phyloP scores from a whole-genome alignment of 1,284 basidiomycete genomes.

The Entoloma clypeatum region DNA sequence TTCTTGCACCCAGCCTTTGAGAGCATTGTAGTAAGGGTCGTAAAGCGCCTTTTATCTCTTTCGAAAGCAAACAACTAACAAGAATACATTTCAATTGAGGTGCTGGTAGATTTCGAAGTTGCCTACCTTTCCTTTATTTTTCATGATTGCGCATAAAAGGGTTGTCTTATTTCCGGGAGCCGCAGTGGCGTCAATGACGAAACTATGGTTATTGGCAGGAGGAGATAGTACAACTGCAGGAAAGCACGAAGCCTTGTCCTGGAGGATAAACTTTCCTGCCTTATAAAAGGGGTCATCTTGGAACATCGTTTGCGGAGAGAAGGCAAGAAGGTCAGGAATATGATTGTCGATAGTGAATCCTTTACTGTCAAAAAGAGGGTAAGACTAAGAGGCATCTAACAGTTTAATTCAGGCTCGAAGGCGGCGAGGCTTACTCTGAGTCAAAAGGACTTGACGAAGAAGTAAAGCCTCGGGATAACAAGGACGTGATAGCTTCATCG shows the following conservation, averaged over 20 bases:
- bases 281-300: conserved; percentile 62
- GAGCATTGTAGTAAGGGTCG: conserved; percentile 82
- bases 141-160: conserved; percentile 86
- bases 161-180: conserved; percentile 99
- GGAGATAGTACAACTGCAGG: conserved; percentile 81
- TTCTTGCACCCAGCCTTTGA: conserved; percentile 77
- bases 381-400: conserved; percentile 11
- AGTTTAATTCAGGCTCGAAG: conserved; percentile 6
- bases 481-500: conserved; percentile 53
- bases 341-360: conserved; percentile 74
- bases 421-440: conserved; percentile 40
- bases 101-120: neutral
- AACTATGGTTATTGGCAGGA: conserved; percentile 43
- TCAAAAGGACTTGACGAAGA: conserved; percentile 49
- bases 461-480: conserved; percentile 52
- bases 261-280: conserved; percentile 83
- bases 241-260: conserved; percentile 98
- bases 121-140: conserved; percentile 71
- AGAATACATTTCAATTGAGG: conserved; percentile 4
- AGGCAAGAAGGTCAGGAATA: conserved; percentile 76
- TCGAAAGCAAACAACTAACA: conserved; percentile 83
- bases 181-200: conserved; percentile 92
- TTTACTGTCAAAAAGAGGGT: conserved; percentile 36
- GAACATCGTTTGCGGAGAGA: conserved; percentile 63
- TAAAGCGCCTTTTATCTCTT: conserved; percentile 73